Evolutionary conservation across 2,329 filamentous ascomycete species (phyloP), one percentile per base, ranked within the genome.

Genomic region (Fusarium kyushuense): DNA sequence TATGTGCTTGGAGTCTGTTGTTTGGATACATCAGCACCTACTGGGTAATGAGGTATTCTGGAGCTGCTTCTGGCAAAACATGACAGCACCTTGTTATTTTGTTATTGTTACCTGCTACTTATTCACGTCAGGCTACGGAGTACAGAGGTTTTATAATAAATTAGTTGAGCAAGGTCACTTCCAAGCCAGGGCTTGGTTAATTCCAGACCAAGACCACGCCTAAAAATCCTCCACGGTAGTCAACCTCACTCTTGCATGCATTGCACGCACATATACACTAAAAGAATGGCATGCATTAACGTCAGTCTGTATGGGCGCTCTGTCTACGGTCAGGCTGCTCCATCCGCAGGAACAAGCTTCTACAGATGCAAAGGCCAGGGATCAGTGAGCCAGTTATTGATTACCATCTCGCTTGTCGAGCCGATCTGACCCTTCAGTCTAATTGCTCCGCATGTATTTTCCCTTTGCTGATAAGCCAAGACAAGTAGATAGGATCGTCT

Each of bases 371-470:
- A 59, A 52, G 42, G 53, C 40, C 62, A 69, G 66, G 66, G 66
- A 41, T 54, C 27, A 51, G 53, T 40, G 13, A 43, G 45, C 38
- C 30, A 47, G 43, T 49, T 38, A 51, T 47, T 48, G 52, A 40
- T 62, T 55, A 19, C 66, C 63, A 69, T 69, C 51, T 69, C 66
- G 66, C 66, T 69, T 69, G 54, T 33, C 62, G 42, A 61, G 61
- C 42, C 61, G 65, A 67, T 67, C 66, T 57, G 46, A 21, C 49
- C 53, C 51, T 54, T 40, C 36, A 58, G 33, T 55, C 42, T 63
- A 54, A 62, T 55, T 58, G 27, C 56, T 69, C 54, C 53, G 60
- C 53, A 40, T 29, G 10, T 27, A 14, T 51, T 40, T 33, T 54
- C 36, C 41, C 53, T 33, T 42, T 38, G 25, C 32, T 47, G 52